phyloP scores from a whole-genome alignment of 2,329 filamentous ascomycete species.

The Pezizomycotina sp. region DNA sequence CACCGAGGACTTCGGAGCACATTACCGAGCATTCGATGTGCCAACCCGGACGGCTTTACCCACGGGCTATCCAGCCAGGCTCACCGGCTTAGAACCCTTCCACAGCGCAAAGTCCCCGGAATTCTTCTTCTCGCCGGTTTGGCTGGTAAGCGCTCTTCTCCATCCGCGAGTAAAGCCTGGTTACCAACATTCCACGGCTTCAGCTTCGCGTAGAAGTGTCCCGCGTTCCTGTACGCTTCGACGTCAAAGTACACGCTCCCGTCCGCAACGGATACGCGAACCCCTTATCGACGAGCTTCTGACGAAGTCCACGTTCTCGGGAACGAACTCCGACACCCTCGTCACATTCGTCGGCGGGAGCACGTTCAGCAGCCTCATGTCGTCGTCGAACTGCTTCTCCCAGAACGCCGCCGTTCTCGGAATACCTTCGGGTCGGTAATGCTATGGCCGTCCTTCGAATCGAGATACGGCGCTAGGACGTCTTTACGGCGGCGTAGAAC shows the following conservation, averaged over 20 bases:
- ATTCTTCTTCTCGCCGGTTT: slow-evolving; percentile 43
- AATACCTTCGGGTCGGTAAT: slow-evolving; percentile 55
- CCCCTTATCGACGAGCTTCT: slow-evolving; percentile 65
- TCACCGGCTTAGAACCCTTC: slow-evolving; percentile 84
- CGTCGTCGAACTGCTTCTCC: slow-evolving; percentile 72
- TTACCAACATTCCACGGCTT: slow-evolving; percentile 75
- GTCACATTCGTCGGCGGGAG: slow-evolving; percentile 66
- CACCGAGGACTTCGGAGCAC: slow-evolving; percentile 78
- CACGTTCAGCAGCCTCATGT: slow-evolving; percentile 77
- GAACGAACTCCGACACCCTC: slow-evolving; percentile 80
- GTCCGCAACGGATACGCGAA: slow-evolving; percentile 61
- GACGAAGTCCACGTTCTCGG: slow-evolving; percentile 72
- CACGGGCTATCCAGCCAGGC: slow-evolving; percentile 73
- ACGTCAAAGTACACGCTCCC: slow-evolving; percentile 95
- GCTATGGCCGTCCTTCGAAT: slow-evolving; percentile 29
- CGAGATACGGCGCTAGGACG: slow-evolving; percentile 67
- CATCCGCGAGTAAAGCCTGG: slow-evolving; percentile 67
- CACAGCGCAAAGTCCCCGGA: slow-evolving; percentile 79
- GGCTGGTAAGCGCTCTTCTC: slow-evolving; percentile 52
- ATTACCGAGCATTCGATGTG: slow-evolving; percentile 96
- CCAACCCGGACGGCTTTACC: slow-evolving; percentile 77
- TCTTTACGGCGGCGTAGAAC: slow-evolving; percentile 45
- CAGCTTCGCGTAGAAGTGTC: slow-evolving; percentile 70
- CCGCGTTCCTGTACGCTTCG: slow-evolving; percentile 61
- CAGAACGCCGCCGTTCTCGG: slow-evolving; percentile 72